Conservation (phyloP, 176 grass and related monocot species). For the Oryza nivara region DNA sequence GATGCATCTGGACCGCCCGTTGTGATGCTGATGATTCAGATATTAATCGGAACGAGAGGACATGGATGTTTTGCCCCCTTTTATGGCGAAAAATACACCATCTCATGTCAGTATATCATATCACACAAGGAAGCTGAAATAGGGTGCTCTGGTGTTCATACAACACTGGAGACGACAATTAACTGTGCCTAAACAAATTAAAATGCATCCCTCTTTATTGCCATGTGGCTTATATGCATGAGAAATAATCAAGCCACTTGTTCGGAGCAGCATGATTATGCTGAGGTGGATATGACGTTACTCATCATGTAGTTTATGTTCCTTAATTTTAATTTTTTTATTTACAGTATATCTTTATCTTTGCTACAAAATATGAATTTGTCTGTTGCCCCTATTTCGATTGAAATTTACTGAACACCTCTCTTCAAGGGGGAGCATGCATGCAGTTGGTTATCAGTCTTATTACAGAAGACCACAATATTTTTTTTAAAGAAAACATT, state of each 20-base stretch:
- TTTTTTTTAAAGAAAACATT: too few relatives aligned
- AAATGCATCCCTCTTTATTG: background rate
- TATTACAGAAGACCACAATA: background rate
- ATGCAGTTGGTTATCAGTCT: background rate
- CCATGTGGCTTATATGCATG: slow-evolving; percentile 16
- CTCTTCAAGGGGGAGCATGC: background rate
- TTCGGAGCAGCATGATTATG: background rate
- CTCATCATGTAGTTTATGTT: background rate
- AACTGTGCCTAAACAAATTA: background rate
- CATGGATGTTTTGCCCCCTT: background rate
- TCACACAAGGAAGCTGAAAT: background rate
- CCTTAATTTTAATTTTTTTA: background rate
- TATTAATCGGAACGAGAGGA: slow-evolving; percentile 33
- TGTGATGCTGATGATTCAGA: background rate
- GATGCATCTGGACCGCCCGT: slow-evolving; percentile 8
- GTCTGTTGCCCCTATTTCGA: background rate
- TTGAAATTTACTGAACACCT: too few relatives aligned
- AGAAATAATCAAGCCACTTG: background rate
- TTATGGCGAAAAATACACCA: slow-evolving; percentile 21
- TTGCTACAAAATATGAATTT: background rate
- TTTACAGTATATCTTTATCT: background rate
- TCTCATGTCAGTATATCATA: background rate
- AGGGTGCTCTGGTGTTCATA: slow-evolving; percentile 24
- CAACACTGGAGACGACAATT: background rate
- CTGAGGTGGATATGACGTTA: slow-evolving; percentile 21